These are phyloP conservation scores for Fragaria vesca DNA, from an alignment of 306 rosid species.

Conservation along the genomic window DNA sequence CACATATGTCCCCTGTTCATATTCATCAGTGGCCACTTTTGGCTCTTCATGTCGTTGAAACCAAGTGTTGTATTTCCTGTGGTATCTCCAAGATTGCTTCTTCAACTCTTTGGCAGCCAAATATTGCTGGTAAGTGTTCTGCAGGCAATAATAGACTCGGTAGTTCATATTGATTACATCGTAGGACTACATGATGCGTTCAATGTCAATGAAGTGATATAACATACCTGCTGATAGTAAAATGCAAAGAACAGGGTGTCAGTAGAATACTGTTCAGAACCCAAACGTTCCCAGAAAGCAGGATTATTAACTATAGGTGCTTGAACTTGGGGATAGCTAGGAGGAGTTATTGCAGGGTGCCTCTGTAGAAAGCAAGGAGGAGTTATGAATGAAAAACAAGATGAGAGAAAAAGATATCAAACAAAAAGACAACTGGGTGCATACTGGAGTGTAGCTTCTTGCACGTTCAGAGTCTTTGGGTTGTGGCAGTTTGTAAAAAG, in stretches of 20 bases:
- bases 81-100: constrained; percentile 99
- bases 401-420: constrained; percentile 9
- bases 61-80: constrained; percentile 92
- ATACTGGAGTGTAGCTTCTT: constrained; percentile 74
- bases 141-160: constrained; percentile 30
- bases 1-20: constrained; percentile 91
- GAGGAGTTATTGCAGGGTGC: constrained; percentile 77
- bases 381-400: constrained; percentile 8
- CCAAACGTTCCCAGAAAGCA: constrained; percentile 90
- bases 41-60: constrained; percentile 99
- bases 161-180: constrained; percentile 15
- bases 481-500: constrained; percentile 73
- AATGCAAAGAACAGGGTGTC: constrained; percentile 92
- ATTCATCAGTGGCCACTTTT: constrained; percentile 97
- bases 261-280: constrained; percentile 61
- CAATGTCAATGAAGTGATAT: constrained; percentile 11
- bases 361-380: constrained; percentile 47
- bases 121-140: constrained; percentile 96
- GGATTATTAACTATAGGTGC: constrained; percentile 92
- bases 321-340: constrained; percentile 89
- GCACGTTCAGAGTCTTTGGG: constrained; percentile 94
- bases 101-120: constrained; percentile 97
- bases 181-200: neutral
- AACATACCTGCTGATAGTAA: constrained; percentile 86
- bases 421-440: constrained; percentile 24